A percentile compares a stretch with the other conserved stretches of the same genome.
Conservation (phyloP, 352 stramenopile species). For the Globisporangium barbulae region DNA sequence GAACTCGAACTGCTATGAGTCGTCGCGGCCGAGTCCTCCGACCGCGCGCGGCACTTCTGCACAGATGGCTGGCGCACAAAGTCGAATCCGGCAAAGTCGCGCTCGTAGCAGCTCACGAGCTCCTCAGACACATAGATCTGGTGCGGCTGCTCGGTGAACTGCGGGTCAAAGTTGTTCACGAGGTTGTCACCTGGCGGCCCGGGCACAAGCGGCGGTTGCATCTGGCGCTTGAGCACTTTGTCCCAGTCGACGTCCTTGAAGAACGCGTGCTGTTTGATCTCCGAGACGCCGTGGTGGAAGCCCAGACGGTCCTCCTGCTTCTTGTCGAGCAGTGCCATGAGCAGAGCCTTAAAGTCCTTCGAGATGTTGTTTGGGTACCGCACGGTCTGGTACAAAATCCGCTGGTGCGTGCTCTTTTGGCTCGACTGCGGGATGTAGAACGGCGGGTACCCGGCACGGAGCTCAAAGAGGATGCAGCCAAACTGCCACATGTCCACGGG, state of each 20-base stretch:
- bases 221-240: slow-evolving; percentile 60
- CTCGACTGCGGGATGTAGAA: slow-evolving; percentile 91
- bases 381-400: slow-evolving; percentile 87
- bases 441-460: slow-evolving; percentile 88
- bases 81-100: slow-evolving; percentile 83
- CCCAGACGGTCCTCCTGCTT: slow-evolving; percentile 79
- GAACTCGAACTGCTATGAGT: slow-evolving; percentile 7
- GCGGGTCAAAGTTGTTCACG: slow-evolving; percentile 84
- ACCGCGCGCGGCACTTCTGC: neutral
- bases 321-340: slow-evolving; percentile 74
- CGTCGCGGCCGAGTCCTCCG: neutral
- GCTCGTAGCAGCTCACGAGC: slow-evolving; percentile 58
- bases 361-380: slow-evolving; percentile 84
- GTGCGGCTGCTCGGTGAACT: slow-evolving; percentile 84
- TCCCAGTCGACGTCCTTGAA: slow-evolving; percentile 80
- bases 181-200: slow-evolving; percentile 60
- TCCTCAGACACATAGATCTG: slow-evolving; percentile 75
- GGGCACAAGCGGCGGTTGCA: slow-evolving; percentile 58
- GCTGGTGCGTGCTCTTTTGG: slow-evolving; percentile 86
- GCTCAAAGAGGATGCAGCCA: slow-evolving; percentile 93
- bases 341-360: slow-evolving; percentile 66
- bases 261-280: slow-evolving; percentile 74
- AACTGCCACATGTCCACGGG: slow-evolving; percentile 94
- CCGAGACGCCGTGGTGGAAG: slow-evolving; percentile 45
- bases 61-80: slow-evolving; percentile 47